phyloP scores from a whole-genome alignment of 169 alveolate genomes.

The Plasmodium knowlesi region DNA sequence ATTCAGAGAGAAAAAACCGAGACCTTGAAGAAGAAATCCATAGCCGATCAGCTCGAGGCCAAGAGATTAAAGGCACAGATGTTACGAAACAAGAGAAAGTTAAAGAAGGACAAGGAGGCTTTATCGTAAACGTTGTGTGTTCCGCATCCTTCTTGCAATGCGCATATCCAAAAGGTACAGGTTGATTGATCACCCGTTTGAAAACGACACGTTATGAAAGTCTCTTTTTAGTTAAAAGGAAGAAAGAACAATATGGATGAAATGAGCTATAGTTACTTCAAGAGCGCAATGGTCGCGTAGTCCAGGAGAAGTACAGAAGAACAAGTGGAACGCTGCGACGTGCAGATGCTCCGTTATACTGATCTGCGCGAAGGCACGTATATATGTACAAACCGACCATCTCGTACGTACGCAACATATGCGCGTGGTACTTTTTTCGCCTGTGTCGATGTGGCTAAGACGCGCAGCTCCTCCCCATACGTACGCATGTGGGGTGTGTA shows the following conservation, averaged over 20 bases:
- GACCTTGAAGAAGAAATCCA: constrained; percentile 91
- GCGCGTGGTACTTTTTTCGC: neutral
- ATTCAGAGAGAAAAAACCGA: constrained; percentile 95
- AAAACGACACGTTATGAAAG: neutral
- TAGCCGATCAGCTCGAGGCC: constrained; percentile 90
- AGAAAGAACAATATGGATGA: neutral
- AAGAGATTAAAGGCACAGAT: constrained; percentile 89
- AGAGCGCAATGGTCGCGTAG: neutral
- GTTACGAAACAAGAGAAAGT: constrained; percentile 84
- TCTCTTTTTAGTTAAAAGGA: neutral
- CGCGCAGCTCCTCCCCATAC: neutral
- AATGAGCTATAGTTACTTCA: neutral
- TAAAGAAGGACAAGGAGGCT: constrained; percentile 76
- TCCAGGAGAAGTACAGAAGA: neutral
- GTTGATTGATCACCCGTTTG: neutral
- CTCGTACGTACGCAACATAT: neutral
- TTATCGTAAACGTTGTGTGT: neutral
- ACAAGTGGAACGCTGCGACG: neutral
- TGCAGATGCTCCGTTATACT: neutral
- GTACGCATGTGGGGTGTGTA: neutral
- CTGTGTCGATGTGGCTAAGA: neutral
- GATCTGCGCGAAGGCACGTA: neutral
- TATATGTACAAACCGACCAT: neutral
- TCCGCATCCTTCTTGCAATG: neutral
- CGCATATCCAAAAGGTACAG: neutral